Percentiles rank a stretch among this genome's conserved stretches.
Evolutionary conservation across 331 rosid species (phyloP).

Genomic region (Dryas integrifolia): DNA sequence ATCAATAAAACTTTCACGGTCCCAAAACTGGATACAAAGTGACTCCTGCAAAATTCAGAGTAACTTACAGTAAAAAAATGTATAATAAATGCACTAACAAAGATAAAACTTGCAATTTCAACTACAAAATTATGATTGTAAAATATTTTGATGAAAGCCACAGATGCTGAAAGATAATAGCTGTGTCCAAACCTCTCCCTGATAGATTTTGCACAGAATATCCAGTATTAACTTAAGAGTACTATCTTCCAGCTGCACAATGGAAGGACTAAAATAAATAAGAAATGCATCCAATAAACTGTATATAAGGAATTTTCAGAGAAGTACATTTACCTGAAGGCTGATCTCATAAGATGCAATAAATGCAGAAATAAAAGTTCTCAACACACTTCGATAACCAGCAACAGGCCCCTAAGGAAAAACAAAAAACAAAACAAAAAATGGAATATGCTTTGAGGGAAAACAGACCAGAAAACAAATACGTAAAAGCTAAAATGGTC

Average conservation of each 20-base stretch:
- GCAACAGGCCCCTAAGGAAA: constrained; percentile 66
- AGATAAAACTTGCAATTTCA: constrained; percentile 1
- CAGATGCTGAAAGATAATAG: constrained; percentile 32
- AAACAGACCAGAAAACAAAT: neutral
- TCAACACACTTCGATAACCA: constrained; percentile 82
- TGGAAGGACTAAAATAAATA: constrained; percentile 36
- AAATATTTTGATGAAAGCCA: neutral
- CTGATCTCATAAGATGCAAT: constrained; percentile 90
- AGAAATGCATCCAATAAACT: constrained; percentile 26
- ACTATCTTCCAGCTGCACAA: constrained; percentile 64
- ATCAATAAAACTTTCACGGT: constrained; percentile 78
- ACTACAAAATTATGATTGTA: neutral
- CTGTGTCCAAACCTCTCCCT: constrained; percentile 89
- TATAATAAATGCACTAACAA: constrained; percentile 21
- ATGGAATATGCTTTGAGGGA: constrained; percentile 8
- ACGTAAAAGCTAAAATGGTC: neutral
- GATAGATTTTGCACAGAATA: constrained; percentile 80
- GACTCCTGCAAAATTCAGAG: constrained; percentile 67
- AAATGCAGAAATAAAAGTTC: constrained; percentile 83
- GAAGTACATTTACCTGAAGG: constrained; percentile 57
- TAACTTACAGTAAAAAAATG: constrained; percentile 20
- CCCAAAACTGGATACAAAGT: constrained; percentile 94
- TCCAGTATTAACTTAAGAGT: constrained; percentile 62
- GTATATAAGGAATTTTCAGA: constrained; percentile 24
- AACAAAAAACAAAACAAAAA: constrained; percentile 5